Evolutionary conservation across 352 stramenopile species (phyloP).

Genomic region (Phytophthora kernoviae): DNA sequence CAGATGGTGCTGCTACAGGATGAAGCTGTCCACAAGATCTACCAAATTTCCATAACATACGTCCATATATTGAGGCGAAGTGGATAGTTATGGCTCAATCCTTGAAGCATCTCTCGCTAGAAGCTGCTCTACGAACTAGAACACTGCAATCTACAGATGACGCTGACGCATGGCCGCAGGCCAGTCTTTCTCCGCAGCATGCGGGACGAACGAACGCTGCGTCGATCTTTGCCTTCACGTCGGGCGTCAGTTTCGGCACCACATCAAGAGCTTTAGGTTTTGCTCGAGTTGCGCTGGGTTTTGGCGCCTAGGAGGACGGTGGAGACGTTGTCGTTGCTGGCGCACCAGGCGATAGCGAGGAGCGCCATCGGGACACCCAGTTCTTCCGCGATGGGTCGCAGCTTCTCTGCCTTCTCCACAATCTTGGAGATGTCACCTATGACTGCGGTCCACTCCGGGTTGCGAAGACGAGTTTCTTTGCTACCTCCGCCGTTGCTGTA

Average conservation of each 20-base stretch:
- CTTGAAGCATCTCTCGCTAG: too few species aligned
- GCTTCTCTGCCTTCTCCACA: slow-evolving; percentile 27
- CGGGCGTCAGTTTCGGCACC: slow-evolving; percentile 42
- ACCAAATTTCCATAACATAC: too few species aligned
- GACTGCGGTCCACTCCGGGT: slow-evolving; percentile 41
- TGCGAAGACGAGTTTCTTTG: slow-evolving; percentile 20
- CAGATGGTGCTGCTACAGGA: too few species aligned
- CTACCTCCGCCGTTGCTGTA: slow-evolving; percentile 41
- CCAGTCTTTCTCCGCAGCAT: slow-evolving; percentile 5
- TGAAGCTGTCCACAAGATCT: too few species aligned
- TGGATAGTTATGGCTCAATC: too few species aligned
- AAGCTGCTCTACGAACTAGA: too few species aligned
- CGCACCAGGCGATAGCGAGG: slow-evolving; percentile 65
- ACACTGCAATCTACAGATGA: too few species aligned
- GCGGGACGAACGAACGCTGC: slow-evolving; percentile 29
- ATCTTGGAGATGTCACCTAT: slow-evolving; percentile 26
- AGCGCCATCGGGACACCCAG: slow-evolving; percentile 47
- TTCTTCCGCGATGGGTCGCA: slow-evolving; percentile 42
- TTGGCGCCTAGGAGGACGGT: slow-evolving; percentile 62
- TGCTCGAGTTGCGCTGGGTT: slow-evolving; percentile 50
- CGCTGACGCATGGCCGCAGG: neutral
- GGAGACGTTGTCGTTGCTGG: slow-evolving; percentile 59
- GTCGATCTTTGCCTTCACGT: slow-evolving; percentile 55
- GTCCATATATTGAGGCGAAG: too few species aligned
- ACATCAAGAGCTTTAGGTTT: slow-evolving; percentile 55